A percentile compares a stretch with the other conserved stretches of the same genome.
Conservation (phyloP, 768 basidiomycete genomes). For the Suillus paluster region DNA sequence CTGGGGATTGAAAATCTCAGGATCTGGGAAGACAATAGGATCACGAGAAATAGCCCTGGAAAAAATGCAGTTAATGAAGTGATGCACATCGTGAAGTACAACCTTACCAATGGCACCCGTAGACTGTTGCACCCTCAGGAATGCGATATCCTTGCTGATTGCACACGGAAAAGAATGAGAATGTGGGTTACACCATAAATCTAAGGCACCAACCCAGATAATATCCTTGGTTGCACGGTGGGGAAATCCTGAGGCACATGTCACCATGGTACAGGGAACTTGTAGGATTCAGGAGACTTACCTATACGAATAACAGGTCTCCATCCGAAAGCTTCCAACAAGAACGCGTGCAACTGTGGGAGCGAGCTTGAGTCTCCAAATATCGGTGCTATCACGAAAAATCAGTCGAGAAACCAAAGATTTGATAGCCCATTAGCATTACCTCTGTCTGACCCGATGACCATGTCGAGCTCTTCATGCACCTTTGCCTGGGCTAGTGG, state of each 20-base stretch:
- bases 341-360: conserved; percentile 41
- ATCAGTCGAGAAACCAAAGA: not conserved
- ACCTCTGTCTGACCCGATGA: conserved; percentile 45
- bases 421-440: not conserved
- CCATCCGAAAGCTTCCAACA: conserved; percentile 42
- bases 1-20: conserved; percentile 58
- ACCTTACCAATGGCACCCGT: conserved; percentile 36
- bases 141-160: conserved; percentile 38
- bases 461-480: conserved; percentile 54
- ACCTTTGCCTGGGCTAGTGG: conserved; percentile 50
- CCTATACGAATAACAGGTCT: conserved; percentile 34
- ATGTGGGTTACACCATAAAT: not conserved
- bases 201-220: conserved; percentile 46
- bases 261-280: not conserved
- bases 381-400: conserved; percentile 33
- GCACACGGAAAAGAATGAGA: not conserved
- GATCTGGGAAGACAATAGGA: conserved; percentile 51
- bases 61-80: not conserved
- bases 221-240: conserved; percentile 68
- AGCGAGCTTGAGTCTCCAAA: conserved; percentile 39
- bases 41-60: conserved; percentile 57
- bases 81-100: no score
- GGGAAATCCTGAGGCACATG: conserved; percentile 45
- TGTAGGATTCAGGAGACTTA: conserved; percentile 16
- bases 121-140: conserved; percentile 38